phyloP scores from a whole-genome alignment of 1,139 yeast species.

The Candida neerlandica region DNA sequence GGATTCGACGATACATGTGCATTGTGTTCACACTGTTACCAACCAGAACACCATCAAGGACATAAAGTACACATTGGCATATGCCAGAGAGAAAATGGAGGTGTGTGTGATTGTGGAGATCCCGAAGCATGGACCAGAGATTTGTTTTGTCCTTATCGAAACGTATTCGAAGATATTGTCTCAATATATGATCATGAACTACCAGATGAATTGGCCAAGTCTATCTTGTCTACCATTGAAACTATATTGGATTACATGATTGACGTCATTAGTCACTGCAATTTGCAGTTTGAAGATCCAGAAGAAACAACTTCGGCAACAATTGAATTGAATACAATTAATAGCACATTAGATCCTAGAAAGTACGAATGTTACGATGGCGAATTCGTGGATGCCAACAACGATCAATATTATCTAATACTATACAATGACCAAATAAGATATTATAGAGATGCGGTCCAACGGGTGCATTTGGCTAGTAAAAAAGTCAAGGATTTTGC shows the following conservation, averaged over 20 bases:
- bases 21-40: slow-evolving; percentile 76
- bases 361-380: slow-evolving; percentile 30
- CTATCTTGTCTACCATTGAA: slow-evolving; percentile 50
- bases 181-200: slow-evolving; percentile 22
- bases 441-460: slow-evolving; percentile 74
- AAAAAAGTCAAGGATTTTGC: slow-evolving; percentile 70
- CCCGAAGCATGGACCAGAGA: slow-evolving; percentile 58
- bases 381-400: slow-evolving; percentile 42
- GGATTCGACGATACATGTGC: slow-evolving; percentile 88
- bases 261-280: slow-evolving; percentile 62
- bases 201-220: slow-evolving; percentile 35
- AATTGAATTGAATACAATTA: slow-evolving; percentile 29
- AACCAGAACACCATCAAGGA: slow-evolving; percentile 68
- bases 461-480: slow-evolving; percentile 65
- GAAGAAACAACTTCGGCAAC: slow-evolving; percentile 24
- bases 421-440: slow-evolving; percentile 81
- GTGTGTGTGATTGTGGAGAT: slow-evolving; percentile 74
- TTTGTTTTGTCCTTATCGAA: slow-evolving; percentile 37
- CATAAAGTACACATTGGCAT: slow-evolving; percentile 77
- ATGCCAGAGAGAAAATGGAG: slow-evolving; percentile 82
- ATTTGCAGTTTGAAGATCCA: slow-evolving; percentile 36
- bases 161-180: slow-evolving; percentile 17
- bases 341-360: slow-evolving; percentile 32
- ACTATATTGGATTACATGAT: slow-evolving; percentile 70
- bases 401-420: slow-evolving; percentile 57